Evolutionary conservation across 2,329 filamentous ascomycete genomes (phyloP), one percentile per base, ranked within the genome.

Genomic region (Cadophora gregata): DNA sequence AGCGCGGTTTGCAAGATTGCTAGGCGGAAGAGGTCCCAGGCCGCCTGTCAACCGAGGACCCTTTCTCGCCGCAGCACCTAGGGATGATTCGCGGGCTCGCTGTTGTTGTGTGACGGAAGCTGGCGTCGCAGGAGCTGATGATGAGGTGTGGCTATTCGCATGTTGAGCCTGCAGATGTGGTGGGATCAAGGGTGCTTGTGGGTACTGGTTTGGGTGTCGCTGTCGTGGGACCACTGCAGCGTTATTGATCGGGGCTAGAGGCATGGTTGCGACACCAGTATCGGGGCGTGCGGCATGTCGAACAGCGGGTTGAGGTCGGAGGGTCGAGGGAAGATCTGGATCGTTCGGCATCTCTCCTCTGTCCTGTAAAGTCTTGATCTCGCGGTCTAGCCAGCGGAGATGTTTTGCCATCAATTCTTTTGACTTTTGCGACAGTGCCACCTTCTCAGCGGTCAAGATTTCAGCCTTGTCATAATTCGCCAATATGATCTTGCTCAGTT

Each of bases 361-460:
- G 70, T 89, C 87, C 77, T 86, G 85, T 29, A 90, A 80, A 56
- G 82, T 78, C 74, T 90, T 89, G 71, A 90, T 84, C 73, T 89
- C 86, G 59, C 81, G 76, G 73, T 91, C 91, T 76, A 85, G 88
- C 76, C 81, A 86, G 75, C 81, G 85, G 72, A 83, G 82, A 79
- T 90, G 88, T 73, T 89, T 89, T 75, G 90, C 87, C 75, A 88
- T 82, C 50, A 84, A 81, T 58, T 80, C 75, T 73, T 87, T 83
- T 64, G 88, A 80, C 78, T 91, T 93, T 69, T 89, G 84, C 4
- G 88, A 85, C 33, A 96, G 80, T 2, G 84, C 84, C 62, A 92
- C 83, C 81, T 96, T 96, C 76, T 96, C 92, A 63, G 88, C 85
- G 65, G 93, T 88, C 38, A 96, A 80, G 67, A 88, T 83, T 69